Evolutionary conservation across 768 basidiomycete species (phyloP), one percentile per base, ranked within the genome.

Genomic region (Leucocoprinus leucothites): DNA sequence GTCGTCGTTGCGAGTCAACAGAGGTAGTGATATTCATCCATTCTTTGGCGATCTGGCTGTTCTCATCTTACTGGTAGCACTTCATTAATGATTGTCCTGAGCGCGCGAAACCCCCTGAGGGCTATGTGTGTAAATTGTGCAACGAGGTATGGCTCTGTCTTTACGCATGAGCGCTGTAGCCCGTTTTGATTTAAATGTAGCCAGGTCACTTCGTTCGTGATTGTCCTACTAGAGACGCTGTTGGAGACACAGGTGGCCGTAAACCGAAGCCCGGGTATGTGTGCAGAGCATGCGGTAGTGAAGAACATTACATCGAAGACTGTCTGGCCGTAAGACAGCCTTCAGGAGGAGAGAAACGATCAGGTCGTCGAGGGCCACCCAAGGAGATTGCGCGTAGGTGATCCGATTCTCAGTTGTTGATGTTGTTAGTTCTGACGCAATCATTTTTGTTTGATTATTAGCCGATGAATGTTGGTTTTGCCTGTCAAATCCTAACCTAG

Each of bases 401-500:
- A 13, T 35, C 35, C 45, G 43, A n/a, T 35, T 36, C 3, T n/a
- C 51, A 26, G n/a, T 42, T 19, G 49, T 22, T 36, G 0, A 22
- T 47, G 9, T 9, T n/a, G 47, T 21, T 26, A 40, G 51, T 52
- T 45, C 40, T 48, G 35, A 34, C 48, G 26, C 47, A 14, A 48
- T 18, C 2, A 47, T 46, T n/a, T 40, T 43, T 54, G 25, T 52
- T 38, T 45, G 26, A 53, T 56, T 24, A 60, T 45, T 65, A 92
- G 91, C 93, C 61, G 90, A 90, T 53, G 91, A 94, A 68, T 98
- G 96, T 70, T 98, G 96, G 96, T 98, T 99, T 74, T 99, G 97
- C 68, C 70, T 99, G 51, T 95, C 93, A 40, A 98, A 98, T 66
- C 95, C 96, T 1, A 86, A 84, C 61, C 76, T 98, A 36, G 87